Base-by-base conservation (phyloP, 73 alveolate genomes). In the Effrenium voratum region DNA sequence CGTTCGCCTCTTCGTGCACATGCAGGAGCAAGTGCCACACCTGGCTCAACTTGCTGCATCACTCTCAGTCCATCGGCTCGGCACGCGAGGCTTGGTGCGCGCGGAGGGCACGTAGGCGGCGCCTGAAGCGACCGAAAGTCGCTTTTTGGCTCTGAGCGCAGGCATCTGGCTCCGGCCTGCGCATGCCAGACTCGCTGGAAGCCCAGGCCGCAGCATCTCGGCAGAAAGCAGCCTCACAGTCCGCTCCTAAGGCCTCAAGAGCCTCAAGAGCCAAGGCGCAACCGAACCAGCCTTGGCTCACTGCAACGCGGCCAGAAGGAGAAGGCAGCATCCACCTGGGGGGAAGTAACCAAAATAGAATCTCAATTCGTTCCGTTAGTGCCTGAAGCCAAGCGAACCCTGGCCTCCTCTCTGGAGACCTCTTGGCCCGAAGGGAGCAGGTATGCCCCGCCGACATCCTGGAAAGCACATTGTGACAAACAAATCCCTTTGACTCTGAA, bases 11-110 rank as follows among this genome's bases (percentile, higher is more conserved):
- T 73, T 50, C 22, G n/a, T 73, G 36, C 83, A 8, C 52, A 40
- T 73, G 46, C 4, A 73, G 83, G 52, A 73, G 50, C 83, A 73
- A 73, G 50, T 73, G 83, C 83, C 83, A 73, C 5, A 73, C 83
- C 83, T 73, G 24, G 32, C 12, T 5, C 77, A 30, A 34, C 43
- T 1, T 34, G 41, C 40, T 63, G 43, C 72, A 30, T 57, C n/a
- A 57, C 16, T 57, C 3, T 57, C 72, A 22, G 72, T 22, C 16
- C n/a, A 22, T 57, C 72, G 16, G 72, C 16, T 22, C 72, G 28
- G 0, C 72, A 57, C n/a, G 0, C 28, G 72, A 57, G 28, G 72
- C 6, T 30, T 22, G 1, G 28, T 22, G 72, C 72, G 28, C 28
- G 1, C 16, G 72, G n/a, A 57, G 28, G 28, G 16, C 1, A 22